Evolutionary conservation across 83 land plant species (phyloP).

Genomic region (Picea mariana): DNA sequence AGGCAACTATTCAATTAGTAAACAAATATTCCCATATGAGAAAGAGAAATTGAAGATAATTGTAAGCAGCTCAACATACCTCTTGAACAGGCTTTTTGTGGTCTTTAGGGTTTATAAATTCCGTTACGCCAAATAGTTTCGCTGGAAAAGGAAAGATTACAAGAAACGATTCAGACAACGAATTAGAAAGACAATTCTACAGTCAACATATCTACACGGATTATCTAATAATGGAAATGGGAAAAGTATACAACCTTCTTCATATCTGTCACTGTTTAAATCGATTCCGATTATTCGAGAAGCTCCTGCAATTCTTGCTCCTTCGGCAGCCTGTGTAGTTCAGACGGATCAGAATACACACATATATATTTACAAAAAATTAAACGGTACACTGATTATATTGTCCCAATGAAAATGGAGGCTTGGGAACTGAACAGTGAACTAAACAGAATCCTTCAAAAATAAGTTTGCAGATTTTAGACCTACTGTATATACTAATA

Average conservation of each 20-base stretch:
- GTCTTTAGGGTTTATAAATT: conserved; percentile 46
- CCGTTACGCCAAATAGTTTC: conserved; percentile 44
- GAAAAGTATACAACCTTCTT: conserved; percentile 20
- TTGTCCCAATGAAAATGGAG: too few relatives aligned
- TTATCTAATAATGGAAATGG: neutral
- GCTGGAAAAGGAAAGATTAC: conserved; percentile 18
- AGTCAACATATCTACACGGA: too few relatives aligned
- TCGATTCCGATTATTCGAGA: conserved; percentile 49
- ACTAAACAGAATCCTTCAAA: too few relatives aligned
- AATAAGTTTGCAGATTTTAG: too few relatives aligned
- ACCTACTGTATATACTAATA: too few relatives aligned
- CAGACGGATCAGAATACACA: too few relatives aligned
- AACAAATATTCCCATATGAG: conserved; percentile 15
- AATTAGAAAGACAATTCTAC: too few relatives aligned
- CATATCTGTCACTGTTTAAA: conserved; percentile 25
- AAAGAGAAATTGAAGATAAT: neutral
- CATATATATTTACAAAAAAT: too few relatives aligned
- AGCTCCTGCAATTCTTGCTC: conserved; percentile 47
- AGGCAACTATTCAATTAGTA: too few relatives aligned
- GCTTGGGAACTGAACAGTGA: too few relatives aligned
- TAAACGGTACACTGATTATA: too few relatives aligned
- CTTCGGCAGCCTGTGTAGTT: conserved; percentile 37
- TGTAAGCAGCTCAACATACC: conserved; percentile 11
- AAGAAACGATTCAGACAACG: neutral
- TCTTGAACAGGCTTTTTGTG: conserved; percentile 43